Base-by-base conservation (phyloP, 805 yeast species). In the Yarrowia osloensis region DNA sequence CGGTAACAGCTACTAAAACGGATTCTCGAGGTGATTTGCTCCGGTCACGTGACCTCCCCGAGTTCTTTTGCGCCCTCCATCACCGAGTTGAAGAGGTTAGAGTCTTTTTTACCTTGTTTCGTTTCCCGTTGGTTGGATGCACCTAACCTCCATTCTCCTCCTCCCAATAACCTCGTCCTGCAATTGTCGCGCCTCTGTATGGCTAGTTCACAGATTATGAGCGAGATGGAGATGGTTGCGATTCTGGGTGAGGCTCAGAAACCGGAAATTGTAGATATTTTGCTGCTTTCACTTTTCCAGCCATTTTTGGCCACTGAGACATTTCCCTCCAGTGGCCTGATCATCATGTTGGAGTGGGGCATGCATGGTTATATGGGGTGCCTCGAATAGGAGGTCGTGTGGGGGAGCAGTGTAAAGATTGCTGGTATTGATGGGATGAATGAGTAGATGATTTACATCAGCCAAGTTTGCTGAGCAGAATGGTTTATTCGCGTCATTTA, bases 171-270 rank as follows among this genome's bases (percentile, higher is more conserved):
- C 29, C 59, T 52, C 59, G 59, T 15, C 31, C 29, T 9, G 9
- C 13, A 52, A 54, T 54, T 54, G 33, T 54, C 61, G 61, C 44
- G 61, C 61, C 37, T 54, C 61, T 54, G 61, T 54, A 24, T 54
- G 61, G 61, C 61, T 54, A 33, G n/a, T 26, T 22, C 62, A 37
- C 46, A 57, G 68, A 66, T 66, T 42, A 54, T 54, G 65, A 42
- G 63, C 12, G 26, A 2, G 17, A 6, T 13, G 29, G 29, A 13
- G 7, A 8, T 1, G 15, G 47, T 21, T 6, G 42, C 2, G 8
- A 17, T 4, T n/a, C n/a, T n/a, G n/a, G n/a, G n/a, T n/a, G n/a
- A n/a, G n/a, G n/a, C n/a, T n/a, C n/a, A n/a, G n/a, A n/a, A 33
- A 6, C 8, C n/a, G 6, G 17, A 9, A 35, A 15, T 5, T 15